Conservation (phyloP, 345 rosid genomes). For the Dovyalis caffra region DNA sequence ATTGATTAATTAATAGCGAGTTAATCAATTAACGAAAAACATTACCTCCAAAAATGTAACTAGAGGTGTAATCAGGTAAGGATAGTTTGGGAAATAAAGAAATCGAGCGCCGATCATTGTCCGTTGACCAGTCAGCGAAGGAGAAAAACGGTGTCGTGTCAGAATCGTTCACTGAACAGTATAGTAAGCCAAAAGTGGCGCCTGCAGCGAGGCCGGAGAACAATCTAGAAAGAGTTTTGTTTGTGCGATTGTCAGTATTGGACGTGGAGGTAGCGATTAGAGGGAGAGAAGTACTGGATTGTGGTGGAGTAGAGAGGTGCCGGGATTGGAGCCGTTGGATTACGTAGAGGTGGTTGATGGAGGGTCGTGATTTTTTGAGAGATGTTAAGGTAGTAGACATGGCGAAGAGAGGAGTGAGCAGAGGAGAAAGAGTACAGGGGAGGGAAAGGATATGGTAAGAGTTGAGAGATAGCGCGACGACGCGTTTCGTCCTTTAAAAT, state of each 20-base stretch:
- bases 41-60: conserved; percentile 63
- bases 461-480: too few relatives aligned
- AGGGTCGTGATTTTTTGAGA: conserved; percentile 41
- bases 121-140: conserved; percentile 51
- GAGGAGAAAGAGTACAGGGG: background rate
- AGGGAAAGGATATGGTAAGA: too few relatives aligned
- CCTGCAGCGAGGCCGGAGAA: conserved; percentile 50
- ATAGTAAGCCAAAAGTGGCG: conserved; percentile 61
- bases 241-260: background rate
- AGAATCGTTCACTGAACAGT: conserved; percentile 38
- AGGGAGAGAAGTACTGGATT: conserved; percentile 33
- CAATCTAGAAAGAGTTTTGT: conserved; percentile 40
- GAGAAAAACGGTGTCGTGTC: conserved; percentile 34
- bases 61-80: conserved; percentile 56
- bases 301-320: conserved; percentile 31
- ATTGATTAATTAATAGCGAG: background rate
- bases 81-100: conserved; percentile 53
- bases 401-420: background rate
- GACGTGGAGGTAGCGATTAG: conserved; percentile 16
- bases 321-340: conserved; percentile 50
- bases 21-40: background rate
- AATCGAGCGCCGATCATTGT: conserved; percentile 24
- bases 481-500: too few relatives aligned
- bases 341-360: conserved; percentile 29
- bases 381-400: conserved; percentile 41